Evolutionary conservation across 768 basidiomycete species (phyloP).

Genomic region (Collybia mongolica): DNA sequence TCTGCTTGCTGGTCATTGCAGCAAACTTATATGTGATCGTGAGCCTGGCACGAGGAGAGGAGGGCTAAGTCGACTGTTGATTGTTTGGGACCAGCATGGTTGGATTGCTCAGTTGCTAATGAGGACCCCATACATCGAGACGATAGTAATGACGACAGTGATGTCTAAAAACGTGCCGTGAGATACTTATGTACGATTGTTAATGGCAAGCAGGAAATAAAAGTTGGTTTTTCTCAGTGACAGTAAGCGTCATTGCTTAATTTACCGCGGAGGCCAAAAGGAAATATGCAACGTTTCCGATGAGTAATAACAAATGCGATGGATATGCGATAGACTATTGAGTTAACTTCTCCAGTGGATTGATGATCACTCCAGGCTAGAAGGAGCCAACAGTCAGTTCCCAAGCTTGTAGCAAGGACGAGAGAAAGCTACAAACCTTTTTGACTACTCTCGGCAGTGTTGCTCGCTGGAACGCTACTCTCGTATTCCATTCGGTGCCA

Average conservation of each 20-base stretch:
- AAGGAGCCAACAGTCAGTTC: slow-evolving; percentile 9
- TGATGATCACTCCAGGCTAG: slow-evolving; percentile 70
- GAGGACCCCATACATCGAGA: too few relatives aligned
- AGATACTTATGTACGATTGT: too few relatives aligned
- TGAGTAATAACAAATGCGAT: too few relatives aligned
- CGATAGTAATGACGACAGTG: too few relatives aligned
- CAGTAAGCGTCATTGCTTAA: too few relatives aligned
- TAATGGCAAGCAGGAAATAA: too few relatives aligned
- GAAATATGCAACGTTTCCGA: too few relatives aligned
- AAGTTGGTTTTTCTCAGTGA: too few relatives aligned
- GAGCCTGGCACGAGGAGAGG: slow-evolving; percentile 34
- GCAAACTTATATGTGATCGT: slow-evolving; percentile 81
- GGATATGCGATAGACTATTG: slow-evolving; percentile 2
- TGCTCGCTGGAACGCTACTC: slow-evolving; percentile 77
- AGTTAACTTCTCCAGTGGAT: slow-evolving; percentile 57
- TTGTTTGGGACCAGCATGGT: too few relatives aligned
- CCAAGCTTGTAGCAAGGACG: not conserved
- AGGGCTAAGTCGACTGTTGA: not conserved
- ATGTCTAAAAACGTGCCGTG: too few relatives aligned
- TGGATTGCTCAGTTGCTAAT: too few relatives aligned
- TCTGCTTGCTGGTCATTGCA: slow-evolving; percentile 64
- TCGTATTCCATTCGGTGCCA: slow-evolving; percentile 92
- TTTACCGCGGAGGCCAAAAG: too few relatives aligned
- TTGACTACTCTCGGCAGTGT: slow-evolving; percentile 85
- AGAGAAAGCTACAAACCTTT: slow-evolving; percentile 54